A percentile compares a stretch with the other conserved stretches of the same genome.
Conservation (phyloP, 106 monocot genomes). For the Phalaenopsis aphrodite region DNA sequence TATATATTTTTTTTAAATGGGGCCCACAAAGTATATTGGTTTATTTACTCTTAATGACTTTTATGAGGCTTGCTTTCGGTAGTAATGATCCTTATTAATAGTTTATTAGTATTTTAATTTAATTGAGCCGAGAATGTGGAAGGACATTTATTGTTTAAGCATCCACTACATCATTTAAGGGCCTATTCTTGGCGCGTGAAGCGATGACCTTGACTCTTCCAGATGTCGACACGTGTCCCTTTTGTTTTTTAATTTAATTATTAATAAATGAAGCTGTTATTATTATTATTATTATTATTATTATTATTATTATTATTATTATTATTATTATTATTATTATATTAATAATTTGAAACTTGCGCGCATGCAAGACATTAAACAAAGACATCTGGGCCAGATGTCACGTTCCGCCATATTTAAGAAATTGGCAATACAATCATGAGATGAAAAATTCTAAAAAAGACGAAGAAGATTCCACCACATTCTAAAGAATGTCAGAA, state of each 20-base stretch:
- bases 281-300: not conserved
- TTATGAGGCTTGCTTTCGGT: not conserved
- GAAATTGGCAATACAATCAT: too few relatives aligned
- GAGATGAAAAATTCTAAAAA: too few relatives aligned
- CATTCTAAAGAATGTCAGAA: too few relatives aligned
- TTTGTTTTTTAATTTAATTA: not conserved
- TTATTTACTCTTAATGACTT: not conserved
- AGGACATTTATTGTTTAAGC: not conserved
- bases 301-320: not conserved
- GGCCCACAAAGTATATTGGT: not conserved
- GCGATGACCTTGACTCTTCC: conserved; percentile 1
- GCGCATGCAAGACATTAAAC: too few relatives aligned
- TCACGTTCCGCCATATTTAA: too few relatives aligned
- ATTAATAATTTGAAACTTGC: too few relatives aligned
- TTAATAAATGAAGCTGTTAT: not conserved
- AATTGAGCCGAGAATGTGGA: not conserved
- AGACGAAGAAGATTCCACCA: too few relatives aligned
- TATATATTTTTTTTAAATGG: not conserved
- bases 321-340: too few relatives aligned
- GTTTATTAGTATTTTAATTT: not conserved
- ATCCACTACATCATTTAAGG: not conserved
- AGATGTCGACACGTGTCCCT: not conserved
- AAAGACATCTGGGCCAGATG: too few relatives aligned
- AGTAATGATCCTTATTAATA: not conserved
- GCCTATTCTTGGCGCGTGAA: not conserved